These are phyloP conservation scores for Venturia oleaginea DNA, from an alignment of 2,329 filamentous ascomycete genomes.

Conservation along the genomic window DNA sequence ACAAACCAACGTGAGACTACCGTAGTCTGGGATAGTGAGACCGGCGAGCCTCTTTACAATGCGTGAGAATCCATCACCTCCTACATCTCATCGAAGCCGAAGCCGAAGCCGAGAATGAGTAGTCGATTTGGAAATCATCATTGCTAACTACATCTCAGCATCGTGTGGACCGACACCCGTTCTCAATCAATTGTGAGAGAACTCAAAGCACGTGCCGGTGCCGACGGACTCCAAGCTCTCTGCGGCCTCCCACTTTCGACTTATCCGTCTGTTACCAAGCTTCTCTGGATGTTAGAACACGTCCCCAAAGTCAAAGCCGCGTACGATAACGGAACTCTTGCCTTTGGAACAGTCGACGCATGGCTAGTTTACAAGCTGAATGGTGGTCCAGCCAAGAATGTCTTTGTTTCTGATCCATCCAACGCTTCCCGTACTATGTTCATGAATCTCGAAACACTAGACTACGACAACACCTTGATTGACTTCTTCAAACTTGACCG, in stretches of 20 bases:
- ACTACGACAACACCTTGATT: slow-evolving; percentile 71
- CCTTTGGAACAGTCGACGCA: slow-evolving; percentile 81
- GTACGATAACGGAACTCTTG: slow-evolving; percentile 66
- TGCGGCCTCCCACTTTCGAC: slow-evolving; percentile 81
- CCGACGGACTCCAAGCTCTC: slow-evolving; percentile 58
- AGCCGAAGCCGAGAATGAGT: no score
- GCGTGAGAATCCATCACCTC: slow-evolving; percentile 40
- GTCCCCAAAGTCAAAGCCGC: slow-evolving; percentile 59
- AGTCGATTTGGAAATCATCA: no score
- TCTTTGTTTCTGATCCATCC: slow-evolving; percentile 77
- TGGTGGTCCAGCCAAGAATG: slow-evolving; percentile 55
- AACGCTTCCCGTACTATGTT: slow-evolving; percentile 93
- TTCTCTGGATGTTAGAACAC: slow-evolving; percentile 74
- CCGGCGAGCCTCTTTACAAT: slow-evolving; percentile 72
- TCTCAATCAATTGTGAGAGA: slow-evolving; percentile 68
- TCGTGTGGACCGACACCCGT: slow-evolving; percentile 85
- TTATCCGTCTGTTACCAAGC: slow-evolving; percentile 79
- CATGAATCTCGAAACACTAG: slow-evolving; percentile 72
- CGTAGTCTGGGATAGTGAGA: slow-evolving; percentile 73
- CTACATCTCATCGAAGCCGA: no score
- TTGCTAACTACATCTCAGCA: slow-evolving; percentile 22
- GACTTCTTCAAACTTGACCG: slow-evolving; percentile 70
- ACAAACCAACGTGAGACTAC: slow-evolving; percentile 89
- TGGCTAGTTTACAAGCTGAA: slow-evolving; percentile 85
- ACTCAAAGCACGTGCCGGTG: slow-evolving; percentile 57